Conservation (phyloP, 306 rosid genomes). For the Prunus mume region DNA sequence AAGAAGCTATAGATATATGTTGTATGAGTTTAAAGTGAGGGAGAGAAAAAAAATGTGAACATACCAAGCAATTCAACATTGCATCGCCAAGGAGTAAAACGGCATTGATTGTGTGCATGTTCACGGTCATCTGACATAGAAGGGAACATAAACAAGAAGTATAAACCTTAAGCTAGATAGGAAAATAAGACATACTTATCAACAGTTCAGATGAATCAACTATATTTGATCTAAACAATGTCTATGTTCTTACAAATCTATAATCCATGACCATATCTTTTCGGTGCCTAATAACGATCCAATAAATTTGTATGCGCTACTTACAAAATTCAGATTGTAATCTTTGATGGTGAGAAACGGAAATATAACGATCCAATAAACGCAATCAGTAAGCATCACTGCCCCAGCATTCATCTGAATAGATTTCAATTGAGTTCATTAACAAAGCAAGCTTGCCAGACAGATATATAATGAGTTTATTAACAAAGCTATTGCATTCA, state of each 20-base stretch:
- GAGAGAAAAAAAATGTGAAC: slow-evolving; percentile 12
- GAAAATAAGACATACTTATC: neutral
- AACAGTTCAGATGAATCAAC: neutral
- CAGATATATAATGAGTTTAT: neutral
- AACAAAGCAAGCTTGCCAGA: neutral
- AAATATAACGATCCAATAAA: slow-evolving; percentile 64
- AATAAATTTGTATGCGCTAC: slow-evolving; percentile 14
- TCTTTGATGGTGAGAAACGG: slow-evolving; percentile 64
- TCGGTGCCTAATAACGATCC: neutral
- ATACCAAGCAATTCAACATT: slow-evolving; percentile 75
- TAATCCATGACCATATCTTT: neutral
- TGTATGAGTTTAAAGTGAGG: neutral
- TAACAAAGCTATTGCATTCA: neutral
- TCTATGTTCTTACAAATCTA: neutral
- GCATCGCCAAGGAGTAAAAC: slow-evolving; percentile 71
- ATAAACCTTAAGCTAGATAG: neutral
- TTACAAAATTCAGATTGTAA: slow-evolving; percentile 50
- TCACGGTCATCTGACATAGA: slow-evolving; percentile 61
- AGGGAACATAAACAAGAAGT: slow-evolving; percentile 1
- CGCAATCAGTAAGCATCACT: slow-evolving; percentile 62
- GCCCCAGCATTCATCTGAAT: slow-evolving; percentile 68
- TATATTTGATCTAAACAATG: neutral
- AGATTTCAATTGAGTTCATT: too few relatives aligned
- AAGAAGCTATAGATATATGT: slow-evolving; percentile 11
- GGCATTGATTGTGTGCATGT: slow-evolving; percentile 65